These are phyloP conservation scores for Aspergillus amoenus DNA, from an alignment of 2,329 filamentous ascomycete genomes.

Conservation along the genomic window DNA sequence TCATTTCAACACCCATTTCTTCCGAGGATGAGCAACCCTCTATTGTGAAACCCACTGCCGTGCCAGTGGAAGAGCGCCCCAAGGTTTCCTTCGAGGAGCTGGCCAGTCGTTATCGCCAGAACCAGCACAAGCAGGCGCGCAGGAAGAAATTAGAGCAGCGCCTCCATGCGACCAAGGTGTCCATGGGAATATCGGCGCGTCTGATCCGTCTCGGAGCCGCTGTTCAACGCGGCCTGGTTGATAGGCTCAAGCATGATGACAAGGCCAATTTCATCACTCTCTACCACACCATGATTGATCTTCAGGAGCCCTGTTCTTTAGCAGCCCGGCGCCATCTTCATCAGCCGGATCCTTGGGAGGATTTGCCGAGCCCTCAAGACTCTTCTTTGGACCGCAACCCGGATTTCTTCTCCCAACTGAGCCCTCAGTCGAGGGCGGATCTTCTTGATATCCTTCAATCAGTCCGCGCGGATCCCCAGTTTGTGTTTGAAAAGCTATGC, in stretches of 20 bases:
- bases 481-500: slow-evolving; percentile 78
- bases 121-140: slow-evolving; percentile 42
- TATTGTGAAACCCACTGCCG: slow-evolving; percentile 14
- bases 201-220: slow-evolving; percentile 42
- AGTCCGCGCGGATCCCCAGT: slow-evolving; percentile 82
- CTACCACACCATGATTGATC: slow-evolving; percentile 45
- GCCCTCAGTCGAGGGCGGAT: slow-evolving; percentile 69
- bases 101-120: slow-evolving; percentile 42
- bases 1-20: slow-evolving; percentile 19
- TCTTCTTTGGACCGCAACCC: slow-evolving; percentile 34
- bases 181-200: slow-evolving; percentile 44
- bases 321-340: slow-evolving; percentile 33
- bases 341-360: slow-evolving; percentile 35
- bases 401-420: slow-evolving; percentile 63
- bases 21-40: slow-evolving; percentile 20
- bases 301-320: slow-evolving; percentile 44
- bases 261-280: slow-evolving; percentile 45
- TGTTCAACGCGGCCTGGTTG: slow-evolving; percentile 46
- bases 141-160: slow-evolving; percentile 41
- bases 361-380: slow-evolving; percentile 36
- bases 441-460: slow-evolving; percentile 78
- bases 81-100: slow-evolving; percentile 46
- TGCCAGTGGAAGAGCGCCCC: slow-evolving; percentile 21
- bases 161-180: slow-evolving; percentile 42
- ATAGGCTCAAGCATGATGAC: slow-evolving; percentile 47